Conservation (phyloP, 192 early-diverging fungal species). For the Phycomyces nitens region DNA sequence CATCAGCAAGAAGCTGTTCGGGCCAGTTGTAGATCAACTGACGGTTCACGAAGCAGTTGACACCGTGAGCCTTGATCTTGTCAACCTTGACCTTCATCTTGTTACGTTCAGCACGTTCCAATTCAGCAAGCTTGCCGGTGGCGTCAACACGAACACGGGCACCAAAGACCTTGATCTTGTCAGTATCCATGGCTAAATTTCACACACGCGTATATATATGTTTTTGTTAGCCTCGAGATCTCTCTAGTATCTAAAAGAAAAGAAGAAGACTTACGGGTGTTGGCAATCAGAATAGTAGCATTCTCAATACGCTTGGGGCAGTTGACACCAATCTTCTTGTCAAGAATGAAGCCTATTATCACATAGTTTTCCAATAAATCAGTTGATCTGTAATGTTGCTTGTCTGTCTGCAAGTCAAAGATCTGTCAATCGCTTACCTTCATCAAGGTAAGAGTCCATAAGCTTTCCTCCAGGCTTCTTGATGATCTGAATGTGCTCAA, state of each 20-base stretch:
- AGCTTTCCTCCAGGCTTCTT: constrained; percentile 97
- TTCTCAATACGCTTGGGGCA: constrained; percentile 96
- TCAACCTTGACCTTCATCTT: constrained; percentile 99
- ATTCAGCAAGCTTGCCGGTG: constrained; percentile 94
- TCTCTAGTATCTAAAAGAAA: neutral
- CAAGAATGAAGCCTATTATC: constrained; percentile 82
- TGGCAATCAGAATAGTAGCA: constrained; percentile 94
- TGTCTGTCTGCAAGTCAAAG: too few species aligned
- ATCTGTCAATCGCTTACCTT: constrained; percentile 48
- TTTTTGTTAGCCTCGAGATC: neutral
- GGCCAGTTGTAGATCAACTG: constrained; percentile 99
- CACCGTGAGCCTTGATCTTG: constrained; percentile 95
- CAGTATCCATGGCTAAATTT: constrained; percentile 92
- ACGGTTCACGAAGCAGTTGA: constrained; percentile 99
- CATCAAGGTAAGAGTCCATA: constrained; percentile 92
- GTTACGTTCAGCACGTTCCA: constrained; percentile 95
- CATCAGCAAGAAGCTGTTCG: constrained; percentile 97
- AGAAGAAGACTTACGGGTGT: constrained; percentile 73
- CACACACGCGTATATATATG: neutral
- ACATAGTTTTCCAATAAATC: neutral
- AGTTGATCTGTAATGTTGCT: too few species aligned
- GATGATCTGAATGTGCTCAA: constrained; percentile 99
- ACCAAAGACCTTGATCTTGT: constrained; percentile 99
- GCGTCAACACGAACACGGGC: constrained; percentile 94
- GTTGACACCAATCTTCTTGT: constrained; percentile 99